These are phyloP conservation scores for Aspergillus hiratsukae DNA, from an alignment of 2,329 filamentous ascomycete species.

Conservation along the genomic window DNA sequence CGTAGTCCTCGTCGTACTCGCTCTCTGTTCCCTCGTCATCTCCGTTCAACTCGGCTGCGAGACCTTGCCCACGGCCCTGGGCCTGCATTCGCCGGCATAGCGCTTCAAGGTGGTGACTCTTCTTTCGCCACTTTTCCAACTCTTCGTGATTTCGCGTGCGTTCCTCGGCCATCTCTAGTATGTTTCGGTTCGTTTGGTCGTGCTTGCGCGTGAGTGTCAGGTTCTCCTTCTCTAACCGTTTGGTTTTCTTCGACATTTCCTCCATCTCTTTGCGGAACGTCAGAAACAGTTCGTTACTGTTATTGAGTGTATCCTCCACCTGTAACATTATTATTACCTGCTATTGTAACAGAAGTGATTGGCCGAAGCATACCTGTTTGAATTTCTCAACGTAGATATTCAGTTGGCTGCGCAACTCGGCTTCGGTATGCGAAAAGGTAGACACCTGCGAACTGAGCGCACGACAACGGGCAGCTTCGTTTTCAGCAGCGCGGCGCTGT, in stretches of 20 bases:
- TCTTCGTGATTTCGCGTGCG: conserved; percentile 71
- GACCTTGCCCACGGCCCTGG: conserved; percentile 74
- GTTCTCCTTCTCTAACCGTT: conserved; percentile 94
- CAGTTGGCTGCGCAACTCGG: conserved; percentile 86
- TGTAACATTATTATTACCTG: conserved; percentile 52
- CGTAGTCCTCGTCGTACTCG: conserved; percentile 56
- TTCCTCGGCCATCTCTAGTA: conserved; percentile 95
- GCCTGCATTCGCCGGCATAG: conserved; percentile 96
- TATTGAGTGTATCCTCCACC: conserved; percentile 98
- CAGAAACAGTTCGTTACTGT: conserved; percentile 94
- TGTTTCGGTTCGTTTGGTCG: conserved; percentile 88
- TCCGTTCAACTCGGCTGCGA: conserved; percentile 56
- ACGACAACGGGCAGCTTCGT: conserved; percentile 72
- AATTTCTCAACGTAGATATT: conserved; percentile 99
- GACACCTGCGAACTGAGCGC: conserved; percentile 88
- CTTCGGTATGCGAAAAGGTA: conserved; percentile 93
- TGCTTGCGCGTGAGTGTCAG: conserved; percentile 86
- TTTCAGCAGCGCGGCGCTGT: conserved; percentile 82
- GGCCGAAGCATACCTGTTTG: conserved; percentile 73
- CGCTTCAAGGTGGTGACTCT: conserved; percentile 86
- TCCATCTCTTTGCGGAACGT: conserved; percentile 99
- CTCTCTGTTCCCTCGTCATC: conserved; percentile 38
- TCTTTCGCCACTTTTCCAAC: conserved; percentile 73
- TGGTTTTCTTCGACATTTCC: conserved; percentile 99
- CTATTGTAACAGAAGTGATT: conserved; percentile 17